Evolutionary conservation across 495 filamentous ascomycete genomes (phyloP).

Genomic region (Hypoxylon fragiforme): DNA sequence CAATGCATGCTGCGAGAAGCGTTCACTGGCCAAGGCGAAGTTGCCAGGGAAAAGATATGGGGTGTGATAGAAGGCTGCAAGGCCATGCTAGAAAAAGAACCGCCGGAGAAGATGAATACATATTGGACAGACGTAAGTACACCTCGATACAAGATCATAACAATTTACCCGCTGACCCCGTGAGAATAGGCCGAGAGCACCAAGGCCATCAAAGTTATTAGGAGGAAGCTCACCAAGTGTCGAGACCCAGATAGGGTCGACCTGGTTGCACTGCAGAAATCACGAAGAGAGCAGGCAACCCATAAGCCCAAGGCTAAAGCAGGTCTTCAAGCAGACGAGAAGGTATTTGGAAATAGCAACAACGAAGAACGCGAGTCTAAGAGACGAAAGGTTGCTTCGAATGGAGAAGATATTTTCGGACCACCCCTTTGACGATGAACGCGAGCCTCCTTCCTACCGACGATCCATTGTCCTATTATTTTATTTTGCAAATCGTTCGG

Average conservation of each 20-base stretch:
- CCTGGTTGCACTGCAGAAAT: constrained; percentile 59
- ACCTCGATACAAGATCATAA: background rate
- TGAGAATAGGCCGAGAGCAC: constrained; percentile 40
- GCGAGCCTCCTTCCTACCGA: background rate
- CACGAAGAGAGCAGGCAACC: constrained; percentile 44
- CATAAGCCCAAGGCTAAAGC: constrained; percentile 50
- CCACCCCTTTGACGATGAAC: constrained; percentile 40
- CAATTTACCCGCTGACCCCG: constrained; percentile 35
- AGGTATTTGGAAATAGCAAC: constrained; percentile 44
- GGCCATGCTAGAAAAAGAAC: constrained; percentile 53
- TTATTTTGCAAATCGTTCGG: background rate
- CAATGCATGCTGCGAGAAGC: constrained; percentile 75
- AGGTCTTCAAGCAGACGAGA: constrained; percentile 45
- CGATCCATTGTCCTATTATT: background rate
- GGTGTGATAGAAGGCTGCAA: constrained; percentile 54
- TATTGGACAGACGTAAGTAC: constrained; percentile 48
- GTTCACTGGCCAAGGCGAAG: constrained; percentile 47
- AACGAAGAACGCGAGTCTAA: constrained; percentile 50
- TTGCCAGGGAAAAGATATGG: constrained; percentile 50
- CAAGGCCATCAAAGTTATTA: constrained; percentile 55
- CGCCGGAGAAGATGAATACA: constrained; percentile 45
- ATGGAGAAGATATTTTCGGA: constrained; percentile 62
- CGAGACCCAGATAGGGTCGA: constrained; percentile 71
- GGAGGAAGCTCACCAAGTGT: constrained; percentile 77
- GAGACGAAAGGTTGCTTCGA: constrained; percentile 61